These are phyloP conservation scores for Aspergillus fumigatiaffinis DNA, from an alignment of 2,329 filamentous ascomycete genomes.

Conservation along the genomic window DNA sequence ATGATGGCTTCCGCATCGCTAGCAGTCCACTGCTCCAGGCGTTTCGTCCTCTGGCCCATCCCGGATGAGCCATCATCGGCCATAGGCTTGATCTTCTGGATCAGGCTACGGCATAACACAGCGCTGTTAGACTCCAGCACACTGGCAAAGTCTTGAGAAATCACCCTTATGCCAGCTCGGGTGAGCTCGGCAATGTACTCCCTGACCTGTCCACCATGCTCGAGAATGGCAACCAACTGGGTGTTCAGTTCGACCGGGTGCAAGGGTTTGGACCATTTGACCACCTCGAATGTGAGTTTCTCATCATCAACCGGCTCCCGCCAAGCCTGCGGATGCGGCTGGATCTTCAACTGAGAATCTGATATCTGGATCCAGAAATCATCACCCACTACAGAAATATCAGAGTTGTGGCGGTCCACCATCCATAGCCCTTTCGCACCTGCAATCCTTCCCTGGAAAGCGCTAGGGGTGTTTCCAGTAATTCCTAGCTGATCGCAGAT, in stretches of 20 bases:
- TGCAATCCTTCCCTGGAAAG: constrained; percentile 55
- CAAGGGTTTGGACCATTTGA: constrained; percentile 45
- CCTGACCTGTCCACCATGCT: constrained; percentile 47
- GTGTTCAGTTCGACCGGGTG: constrained; percentile 48
- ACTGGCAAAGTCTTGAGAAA: constrained; percentile 34
- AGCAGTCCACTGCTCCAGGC: constrained; percentile 34
- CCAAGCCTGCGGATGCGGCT: constrained; percentile 37
- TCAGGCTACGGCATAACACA: constrained; percentile 33
- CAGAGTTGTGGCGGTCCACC: constrained; percentile 41
- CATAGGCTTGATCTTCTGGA: constrained; percentile 30
- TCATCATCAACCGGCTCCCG: constrained; percentile 33
- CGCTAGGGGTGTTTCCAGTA: constrained; percentile 43
- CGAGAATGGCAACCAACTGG: constrained; percentile 54
- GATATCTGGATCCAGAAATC: constrained; percentile 54
- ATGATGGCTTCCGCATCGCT: constrained; percentile 34
- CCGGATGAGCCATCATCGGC: constrained; percentile 19
- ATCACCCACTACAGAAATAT: constrained; percentile 21
- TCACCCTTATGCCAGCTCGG: constrained; percentile 30
- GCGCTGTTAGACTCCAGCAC: constrained; percentile 33
- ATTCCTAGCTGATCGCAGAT: constrained; percentile 46
- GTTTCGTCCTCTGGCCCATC: constrained; percentile 19
- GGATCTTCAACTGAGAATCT: constrained; percentile 56
- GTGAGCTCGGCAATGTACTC: constrained; percentile 43
- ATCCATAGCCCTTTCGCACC: constrained; percentile 62
- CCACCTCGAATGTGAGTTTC: constrained; percentile 56